Conservation (phyloP, 768 basidiomycete genomes). For the Serendipita sp. region DNA sequence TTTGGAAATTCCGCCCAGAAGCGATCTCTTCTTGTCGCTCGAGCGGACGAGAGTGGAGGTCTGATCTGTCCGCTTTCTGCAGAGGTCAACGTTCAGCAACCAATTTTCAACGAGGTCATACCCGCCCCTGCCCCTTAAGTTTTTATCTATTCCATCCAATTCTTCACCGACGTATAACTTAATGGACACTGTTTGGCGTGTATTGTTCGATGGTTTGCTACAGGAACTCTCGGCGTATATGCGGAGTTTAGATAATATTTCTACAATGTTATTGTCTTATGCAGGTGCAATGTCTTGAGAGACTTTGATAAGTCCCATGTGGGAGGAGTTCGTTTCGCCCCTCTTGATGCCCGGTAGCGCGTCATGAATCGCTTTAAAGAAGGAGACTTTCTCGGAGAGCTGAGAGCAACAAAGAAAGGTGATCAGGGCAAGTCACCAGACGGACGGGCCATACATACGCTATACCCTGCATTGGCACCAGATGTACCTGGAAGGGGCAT, state of each 20-base stretch:
- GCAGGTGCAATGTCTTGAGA: background rate
- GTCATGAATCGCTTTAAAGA: background rate
- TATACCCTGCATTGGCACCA: background rate
- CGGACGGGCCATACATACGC: background rate
- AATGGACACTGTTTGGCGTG: too few relatives aligned
- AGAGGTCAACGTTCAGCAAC: background rate
- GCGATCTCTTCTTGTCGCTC: background rate
- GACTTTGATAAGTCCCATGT: background rate
- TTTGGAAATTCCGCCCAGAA: background rate
- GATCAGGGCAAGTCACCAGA: background rate
- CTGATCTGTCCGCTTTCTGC: background rate
- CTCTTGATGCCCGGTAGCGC: background rate
- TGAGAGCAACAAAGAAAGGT: background rate
- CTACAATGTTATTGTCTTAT: too few relatives aligned
- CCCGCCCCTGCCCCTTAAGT: background rate
- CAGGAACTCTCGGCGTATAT: too few relatives aligned
- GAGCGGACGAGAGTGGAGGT: background rate
- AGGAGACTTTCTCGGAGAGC: background rate
- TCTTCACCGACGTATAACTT: too few relatives aligned
- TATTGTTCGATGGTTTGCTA: too few relatives aligned
- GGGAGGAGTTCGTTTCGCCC: background rate
- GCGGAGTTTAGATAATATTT: too few relatives aligned
- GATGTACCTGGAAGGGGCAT: conserved; percentile 1
- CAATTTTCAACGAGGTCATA: background rate
- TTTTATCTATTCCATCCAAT: too few relatives aligned